phyloP scores from a whole-genome alignment of 1,139 yeast species.

The Sugiyamaella neomexicana region DNA sequence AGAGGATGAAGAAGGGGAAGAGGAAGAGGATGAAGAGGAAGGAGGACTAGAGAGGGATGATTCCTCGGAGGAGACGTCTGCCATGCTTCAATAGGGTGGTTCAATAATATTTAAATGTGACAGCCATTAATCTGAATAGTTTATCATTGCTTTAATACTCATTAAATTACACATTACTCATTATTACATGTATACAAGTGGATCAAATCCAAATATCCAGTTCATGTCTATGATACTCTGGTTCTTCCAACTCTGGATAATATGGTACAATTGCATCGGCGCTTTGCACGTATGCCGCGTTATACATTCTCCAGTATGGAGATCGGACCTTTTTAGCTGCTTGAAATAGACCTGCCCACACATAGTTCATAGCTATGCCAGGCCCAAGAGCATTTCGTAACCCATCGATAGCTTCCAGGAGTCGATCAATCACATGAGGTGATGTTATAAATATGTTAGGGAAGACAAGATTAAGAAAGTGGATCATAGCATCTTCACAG shows the following conservation, averaged over 20 bases:
- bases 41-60: slow-evolving; percentile 28
- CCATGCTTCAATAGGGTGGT: slow-evolving; percentile 8
- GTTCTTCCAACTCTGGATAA: slow-evolving; percentile 59
- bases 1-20: slow-evolving; percentile 32
- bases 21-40: slow-evolving; percentile 34
- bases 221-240: slow-evolving; percentile 39
- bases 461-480: slow-evolving; percentile 68
- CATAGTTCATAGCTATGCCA: slow-evolving; percentile 71
- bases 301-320: slow-evolving; percentile 85
- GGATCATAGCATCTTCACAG: slow-evolving; percentile 72
- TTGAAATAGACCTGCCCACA: slow-evolving; percentile 89
- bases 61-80: slow-evolving; percentile 25
- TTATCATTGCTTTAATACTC: not conserved
- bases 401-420: slow-evolving; percentile 79
- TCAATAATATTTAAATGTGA: no score
- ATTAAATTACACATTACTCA: not conserved
- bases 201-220: slow-evolving; percentile 46
- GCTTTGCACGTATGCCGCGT: slow-evolving; percentile 70
- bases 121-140: not conserved
- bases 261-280: slow-evolving; percentile 79
- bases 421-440: slow-evolving; percentile 86
- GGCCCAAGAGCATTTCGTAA: slow-evolving; percentile 72
- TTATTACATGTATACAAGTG: not conserved
- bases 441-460: slow-evolving; percentile 92
- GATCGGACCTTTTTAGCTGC: slow-evolving; percentile 85